These are phyloP conservation scores for Gonium pectorale DNA, from an alignment of 139 green algal genomes.

Conservation along the genomic window DNA sequence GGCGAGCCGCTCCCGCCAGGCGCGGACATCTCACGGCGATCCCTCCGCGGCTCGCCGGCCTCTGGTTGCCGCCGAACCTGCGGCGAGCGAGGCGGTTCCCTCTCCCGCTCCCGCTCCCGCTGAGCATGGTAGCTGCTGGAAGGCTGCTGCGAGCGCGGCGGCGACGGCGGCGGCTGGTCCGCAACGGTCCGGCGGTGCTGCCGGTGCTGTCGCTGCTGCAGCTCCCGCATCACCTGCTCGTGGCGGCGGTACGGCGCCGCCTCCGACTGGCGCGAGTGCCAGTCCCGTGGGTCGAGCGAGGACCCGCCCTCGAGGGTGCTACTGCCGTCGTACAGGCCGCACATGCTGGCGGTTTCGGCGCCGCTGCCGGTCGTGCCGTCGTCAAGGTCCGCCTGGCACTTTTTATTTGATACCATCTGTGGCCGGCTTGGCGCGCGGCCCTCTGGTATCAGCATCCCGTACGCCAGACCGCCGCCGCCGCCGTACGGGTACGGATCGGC, in stretches of 20 bases:
- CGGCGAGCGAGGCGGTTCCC: no score
- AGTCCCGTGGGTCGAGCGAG: not conserved
- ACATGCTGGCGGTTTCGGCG: not conserved
- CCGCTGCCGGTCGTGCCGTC: no score
- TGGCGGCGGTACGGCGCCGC: not conserved
- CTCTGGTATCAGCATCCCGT: no score
- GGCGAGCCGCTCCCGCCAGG: no score
- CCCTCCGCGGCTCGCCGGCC: no score
- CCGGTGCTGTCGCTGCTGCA: not conserved
- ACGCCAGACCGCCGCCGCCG: no score
- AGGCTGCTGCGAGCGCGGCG: no score
- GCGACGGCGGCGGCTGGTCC: not conserved
- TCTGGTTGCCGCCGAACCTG: no score
- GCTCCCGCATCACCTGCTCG: not conserved
- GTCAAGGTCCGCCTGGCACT: not conserved
- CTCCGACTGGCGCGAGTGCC: not conserved
- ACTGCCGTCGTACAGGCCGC: not conserved
- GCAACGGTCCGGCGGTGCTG: not conserved
- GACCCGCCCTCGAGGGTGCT: not conserved
- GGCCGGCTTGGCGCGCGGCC: not conserved
- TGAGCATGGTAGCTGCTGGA: no score
- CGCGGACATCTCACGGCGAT: no score
- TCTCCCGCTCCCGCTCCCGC: no score
- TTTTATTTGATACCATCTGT: constrained; percentile 10
- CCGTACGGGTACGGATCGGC: no score